Conservation (phyloP, 176 grass and related monocot species). For the Oryza glumipatula region DNA sequence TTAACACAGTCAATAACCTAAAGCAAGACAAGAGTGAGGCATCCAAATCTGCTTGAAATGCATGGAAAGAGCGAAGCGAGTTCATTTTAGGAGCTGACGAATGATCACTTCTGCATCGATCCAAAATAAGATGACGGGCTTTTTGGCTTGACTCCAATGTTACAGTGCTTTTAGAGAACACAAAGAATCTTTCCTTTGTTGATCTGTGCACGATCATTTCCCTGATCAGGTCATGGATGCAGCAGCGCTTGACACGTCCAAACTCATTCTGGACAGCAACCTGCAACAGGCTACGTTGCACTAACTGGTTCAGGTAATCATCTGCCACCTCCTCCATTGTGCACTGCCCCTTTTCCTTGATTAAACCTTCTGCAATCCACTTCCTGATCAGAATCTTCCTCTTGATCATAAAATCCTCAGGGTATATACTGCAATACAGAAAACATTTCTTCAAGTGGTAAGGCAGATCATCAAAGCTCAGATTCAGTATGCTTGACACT, state of each 20-base stretch:
- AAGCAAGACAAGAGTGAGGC: conserved; percentile 29
- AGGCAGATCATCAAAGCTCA: conserved; percentile 52
- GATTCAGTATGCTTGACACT: conserved; percentile 46
- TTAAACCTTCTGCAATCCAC: conserved; percentile 57
- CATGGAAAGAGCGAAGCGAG: conserved; percentile 22
- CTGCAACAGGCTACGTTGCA: conserved; percentile 37
- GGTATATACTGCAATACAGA: conserved; percentile 52
- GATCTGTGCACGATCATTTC: conserved; percentile 35
- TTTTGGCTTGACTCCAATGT: not conserved
- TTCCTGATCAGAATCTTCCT: conserved; percentile 55
- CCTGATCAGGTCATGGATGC: conserved; percentile 44
- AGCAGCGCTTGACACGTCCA: conserved; percentile 19
- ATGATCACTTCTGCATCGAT: conserved; percentile 13
- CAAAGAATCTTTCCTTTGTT: conserved; percentile 13
- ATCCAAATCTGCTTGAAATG: conserved; percentile 18
- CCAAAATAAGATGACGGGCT: conserved; percentile 43
- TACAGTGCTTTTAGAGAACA: not conserved
- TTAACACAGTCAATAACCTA: conserved; percentile 41
- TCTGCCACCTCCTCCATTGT: conserved; percentile 55
- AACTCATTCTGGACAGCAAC: conserved; percentile 32
- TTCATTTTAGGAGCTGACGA: conserved; percentile 9
- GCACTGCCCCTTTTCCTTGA: conserved; percentile 24
- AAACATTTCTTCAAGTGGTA: conserved; percentile 52
- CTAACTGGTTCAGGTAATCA: conserved; percentile 47
- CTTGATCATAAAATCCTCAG: conserved; percentile 43